A percentile compares a stretch with the other conserved stretches of the same genome.
Evolutionary conservation across 306 rosid genomes (phyloP).

Genomic region (Abrus precatorius): DNA sequence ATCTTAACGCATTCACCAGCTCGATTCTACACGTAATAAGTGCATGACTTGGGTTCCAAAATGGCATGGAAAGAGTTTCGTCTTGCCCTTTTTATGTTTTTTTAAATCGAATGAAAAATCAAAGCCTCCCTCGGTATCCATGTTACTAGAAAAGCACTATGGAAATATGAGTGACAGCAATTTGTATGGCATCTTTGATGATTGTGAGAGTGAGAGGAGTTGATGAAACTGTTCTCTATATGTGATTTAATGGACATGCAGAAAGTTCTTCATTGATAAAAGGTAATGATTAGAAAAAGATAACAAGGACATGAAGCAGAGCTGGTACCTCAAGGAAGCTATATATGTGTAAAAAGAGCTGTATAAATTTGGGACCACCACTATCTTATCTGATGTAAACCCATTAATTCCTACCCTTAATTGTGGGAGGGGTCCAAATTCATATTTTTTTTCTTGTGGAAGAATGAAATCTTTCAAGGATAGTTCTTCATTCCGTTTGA

Average conservation of each 20-base stretch:
- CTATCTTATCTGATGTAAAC: slow-evolving; percentile 18
- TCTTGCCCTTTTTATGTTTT: neutral
- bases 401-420: slow-evolving; percentile 34
- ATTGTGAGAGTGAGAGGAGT: slow-evolving; percentile 33
- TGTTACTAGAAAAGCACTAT: slow-evolving; percentile 28
- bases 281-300: neutral
- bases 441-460: slow-evolving; percentile 22
- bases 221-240: neutral
- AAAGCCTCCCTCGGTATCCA: neutral
- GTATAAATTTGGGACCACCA: slow-evolving; percentile 56
- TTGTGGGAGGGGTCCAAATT: slow-evolving; percentile 50
- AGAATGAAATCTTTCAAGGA: slow-evolving; percentile 52
- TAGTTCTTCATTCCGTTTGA: slow-evolving; percentile 42
- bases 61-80: neutral
- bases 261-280: neutral
- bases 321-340: slow-evolving; percentile 41
- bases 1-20: no score
- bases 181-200: slow-evolving; percentile 28
- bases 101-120: neutral
- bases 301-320: slow-evolving; percentile 20
- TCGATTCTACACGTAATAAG: neutral
- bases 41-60: neutral
- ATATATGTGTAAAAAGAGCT: slow-evolving; percentile 1
- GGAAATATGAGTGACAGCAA: slow-evolving; percentile 20
- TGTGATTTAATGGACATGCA: neutral